A percentile compares a stretch with the other conserved stretches of the same genome.
Conservation (phyloP, 129 eudicot species). For the Flaveria linearis region DNA sequence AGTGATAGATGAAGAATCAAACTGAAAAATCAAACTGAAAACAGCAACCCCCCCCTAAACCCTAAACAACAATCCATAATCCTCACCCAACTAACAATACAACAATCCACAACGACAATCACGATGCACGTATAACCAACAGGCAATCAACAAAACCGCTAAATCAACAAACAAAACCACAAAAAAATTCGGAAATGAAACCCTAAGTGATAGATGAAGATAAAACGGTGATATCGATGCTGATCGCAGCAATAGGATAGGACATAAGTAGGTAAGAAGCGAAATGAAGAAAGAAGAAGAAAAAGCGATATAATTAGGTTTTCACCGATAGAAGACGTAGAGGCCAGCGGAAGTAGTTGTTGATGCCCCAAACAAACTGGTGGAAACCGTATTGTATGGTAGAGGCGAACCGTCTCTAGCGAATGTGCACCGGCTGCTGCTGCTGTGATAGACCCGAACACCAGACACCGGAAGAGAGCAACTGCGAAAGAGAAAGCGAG, state of each 20-base stretch:
- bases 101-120: conserved; percentile 4
- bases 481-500: too few relatives aligned
- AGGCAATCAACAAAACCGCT: not conserved
- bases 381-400: too few relatives aligned
- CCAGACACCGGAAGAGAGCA: too few relatives aligned
- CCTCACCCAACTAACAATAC: not conserved
- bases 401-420: not conserved
- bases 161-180: too few relatives aligned
- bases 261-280: not conserved
- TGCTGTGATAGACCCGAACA: too few relatives aligned
- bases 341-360: not conserved
- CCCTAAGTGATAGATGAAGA: not conserved
- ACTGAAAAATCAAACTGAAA: too few relatives aligned
- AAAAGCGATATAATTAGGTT: conserved; percentile 23
- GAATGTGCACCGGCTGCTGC: not conserved
- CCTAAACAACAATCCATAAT: not conserved
- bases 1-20: too few relatives aligned
- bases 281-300: not conserved
- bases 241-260: conserved; percentile 3
- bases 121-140: not conserved
- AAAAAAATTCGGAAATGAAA: not conserved
- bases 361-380: not conserved
- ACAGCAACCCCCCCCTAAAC: too few relatives aligned
- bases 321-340: conserved; percentile 26
- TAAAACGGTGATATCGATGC: not conserved